Evolutionary conservation across 116 monocot genomes (phyloP), one percentile per base, ranked within the genome.

Genomic region (Posidonia oceanica): DNA sequence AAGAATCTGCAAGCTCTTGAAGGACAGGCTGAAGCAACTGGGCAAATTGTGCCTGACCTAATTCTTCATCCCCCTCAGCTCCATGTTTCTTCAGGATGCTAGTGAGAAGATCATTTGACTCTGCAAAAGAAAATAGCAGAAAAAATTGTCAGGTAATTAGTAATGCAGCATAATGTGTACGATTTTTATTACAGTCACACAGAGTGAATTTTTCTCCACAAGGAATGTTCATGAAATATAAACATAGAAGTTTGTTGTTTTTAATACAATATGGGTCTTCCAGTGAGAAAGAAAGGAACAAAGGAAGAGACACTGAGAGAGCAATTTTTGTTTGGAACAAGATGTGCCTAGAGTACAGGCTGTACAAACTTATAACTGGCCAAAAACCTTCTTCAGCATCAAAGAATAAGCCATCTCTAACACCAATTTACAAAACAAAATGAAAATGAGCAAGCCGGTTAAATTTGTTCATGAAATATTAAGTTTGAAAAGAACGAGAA

Each of bases 31-130:
- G 87, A 70, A 87, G 83, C 64, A 83, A 76, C 61, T 87, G 55
- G 38, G 83, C 83, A 78, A 87, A 87, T 68, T 87, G 87, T 59
- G 87, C 77, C 74, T 83, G 83, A 54, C 87, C 87, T 64, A 87
- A 63, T 67, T 78, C 77, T 59, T 87, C 80, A 20, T 71, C 74
- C 29, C 87, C 83, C 23, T 87, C 83, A 67, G 81, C 83, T 72
- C 81, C 81, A 78, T 80, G 76, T 71, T 76, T 83, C 76, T 74
- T 87, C 68, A 87, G 59, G 38, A 83, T 81, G 61, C 61, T 44
- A 38, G 52, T 60, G n/a, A 76, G 69, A 63, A 76, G 69, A 53
- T 69, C 69, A 39, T 54, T 54, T 36, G 61, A 59, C 23, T 59
- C 75, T 75, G 68, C 17, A 36, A 41, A 54, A 63, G 53, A 17